Evolutionary conservation across 805 yeast genomes (phyloP).

Genomic region (Candida suzukii): DNA sequence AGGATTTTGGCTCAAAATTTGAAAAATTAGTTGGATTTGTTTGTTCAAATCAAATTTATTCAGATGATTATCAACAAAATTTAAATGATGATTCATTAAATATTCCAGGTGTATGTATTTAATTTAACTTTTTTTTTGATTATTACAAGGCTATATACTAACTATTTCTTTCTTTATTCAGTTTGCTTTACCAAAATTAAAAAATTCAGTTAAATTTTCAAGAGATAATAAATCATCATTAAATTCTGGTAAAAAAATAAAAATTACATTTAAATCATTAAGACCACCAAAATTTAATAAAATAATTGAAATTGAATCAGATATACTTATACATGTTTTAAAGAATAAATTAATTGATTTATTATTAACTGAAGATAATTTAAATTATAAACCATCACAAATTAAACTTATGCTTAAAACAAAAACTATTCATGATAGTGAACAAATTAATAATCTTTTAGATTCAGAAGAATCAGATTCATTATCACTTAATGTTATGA

Average conservation of each 20-base stretch:
- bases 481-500: conserved; percentile 28
- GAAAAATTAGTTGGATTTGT: conserved; percentile 40
- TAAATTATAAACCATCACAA: conserved; percentile 25
- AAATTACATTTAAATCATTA: conserved; percentile 51
- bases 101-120: background rate
- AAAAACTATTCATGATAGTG: conserved; percentile 41
- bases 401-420: conserved; percentile 43
- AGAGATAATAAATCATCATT: conserved; percentile 22
- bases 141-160: background rate
- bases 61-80: conserved; percentile 20
- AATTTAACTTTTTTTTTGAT: background rate
- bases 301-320: conserved; percentile 12
- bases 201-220: conserved; percentile 21
- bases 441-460: conserved; percentile 16
- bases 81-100: conserved; percentile 10
- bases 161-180: conserved; percentile 1
- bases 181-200: conserved; percentile 8
- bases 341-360: conserved; percentile 29
- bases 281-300: conserved; percentile 61
- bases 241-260: conserved; percentile 3
- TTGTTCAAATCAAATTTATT: conserved; percentile 16
- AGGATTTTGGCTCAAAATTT: conserved; percentile 42
- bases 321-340: conserved; percentile 25
- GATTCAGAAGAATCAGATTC: conserved; percentile 13
- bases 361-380: conserved; percentile 17